A percentile compares a stretch with the other conserved stretches of the same genome.
Evolutionary conservation across 768 basidiomycete genomes (phyloP).

Genomic region (Tubosaeta brunneosetosa): DNA sequence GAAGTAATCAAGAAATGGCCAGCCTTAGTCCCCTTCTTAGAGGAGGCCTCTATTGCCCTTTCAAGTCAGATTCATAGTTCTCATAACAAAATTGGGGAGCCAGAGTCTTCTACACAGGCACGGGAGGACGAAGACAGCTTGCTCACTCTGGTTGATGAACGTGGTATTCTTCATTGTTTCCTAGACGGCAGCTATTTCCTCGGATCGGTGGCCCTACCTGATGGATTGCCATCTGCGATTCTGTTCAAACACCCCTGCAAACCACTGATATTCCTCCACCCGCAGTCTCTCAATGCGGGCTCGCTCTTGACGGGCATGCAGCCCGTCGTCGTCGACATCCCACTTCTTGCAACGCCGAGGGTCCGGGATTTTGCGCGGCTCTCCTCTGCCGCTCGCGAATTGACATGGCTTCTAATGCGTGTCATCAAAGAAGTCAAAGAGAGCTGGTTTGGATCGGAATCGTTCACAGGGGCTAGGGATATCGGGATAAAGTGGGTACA

Average conservation of each 20-base stretch:
- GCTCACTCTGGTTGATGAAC: slow-evolving; percentile 53
- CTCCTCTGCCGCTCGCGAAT: slow-evolving; percentile 65
- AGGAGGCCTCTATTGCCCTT: slow-evolving; percentile 58
- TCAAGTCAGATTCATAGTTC: slow-evolving; percentile 32
- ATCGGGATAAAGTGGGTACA: slow-evolving; percentile 71
- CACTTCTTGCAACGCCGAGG: slow-evolving; percentile 52
- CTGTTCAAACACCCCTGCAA: slow-evolving; percentile 41
- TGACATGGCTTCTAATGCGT: slow-evolving; percentile 67
- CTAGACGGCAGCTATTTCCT: slow-evolving; percentile 75
- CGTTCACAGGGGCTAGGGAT: slow-evolving; percentile 61
- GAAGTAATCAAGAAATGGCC: slow-evolving; percentile 66
- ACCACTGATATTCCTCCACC: slow-evolving; percentile 50
- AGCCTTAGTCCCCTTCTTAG: slow-evolving; percentile 48
- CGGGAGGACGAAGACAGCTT: slow-evolving; percentile 60
- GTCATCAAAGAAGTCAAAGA: slow-evolving; percentile 68
- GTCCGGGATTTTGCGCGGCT: slow-evolving; percentile 66
- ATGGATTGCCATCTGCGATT: slow-evolving; percentile 31
- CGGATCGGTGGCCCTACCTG: slow-evolving; percentile 41
- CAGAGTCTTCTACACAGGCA: slow-evolving; percentile 21
- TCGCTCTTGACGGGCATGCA: slow-evolving; percentile 24
- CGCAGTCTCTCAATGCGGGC: slow-evolving; percentile 26
- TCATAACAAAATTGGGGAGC: slow-evolving; percentile 25
- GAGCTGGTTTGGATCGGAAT: slow-evolving; percentile 70
- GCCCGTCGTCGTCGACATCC: slow-evolving; percentile 49
- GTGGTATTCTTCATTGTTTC: slow-evolving; percentile 58